Base-by-base conservation (phyloP, 345 rosid genomes). In the Noccaea caerulescens region DNA sequence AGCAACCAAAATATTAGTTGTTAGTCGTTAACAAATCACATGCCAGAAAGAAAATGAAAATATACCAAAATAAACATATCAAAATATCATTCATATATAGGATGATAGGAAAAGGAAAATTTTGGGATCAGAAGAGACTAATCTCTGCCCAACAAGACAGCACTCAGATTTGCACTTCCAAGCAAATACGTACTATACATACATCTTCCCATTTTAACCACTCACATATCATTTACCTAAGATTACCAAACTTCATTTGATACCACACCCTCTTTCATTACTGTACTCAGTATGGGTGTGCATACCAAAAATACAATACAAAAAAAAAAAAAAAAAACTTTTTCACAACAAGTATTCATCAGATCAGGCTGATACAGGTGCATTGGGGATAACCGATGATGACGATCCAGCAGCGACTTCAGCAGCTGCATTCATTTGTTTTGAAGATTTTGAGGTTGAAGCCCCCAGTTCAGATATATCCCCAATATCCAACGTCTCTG, bases 401-500 rank as follows among this genome's bases (percentile, higher is more conserved):
- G 91, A 74, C 9, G 89, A 84, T 9, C 84, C 75, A 57, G 34
- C 14, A 38, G 54, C 12, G 4, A 69, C 54, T 69, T 76, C 74
- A 4, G 64, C 12, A 52, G 52, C 43, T 38, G 77, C 69, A 6
- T 80, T 76, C 88, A 83, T 92, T 76, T 68, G 80, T 71, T 82
- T 87, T 62, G 78, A 65, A 53, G 82, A 49, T 23, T 79, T 57
- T 25, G 82, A 83, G 0, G 78, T 77, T 43, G 85, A 71, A 54
- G 85, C 45, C 38, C 76, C 79, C 0, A 80, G 36, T 56, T 83
- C 87, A 12, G 83, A 60, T 4, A 87, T 78, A 69, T 93, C 97
- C 7, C 92, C 92, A 49, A 88, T 84, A 77, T 91, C 98, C 78
- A 91, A 71, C 4, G 85, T 77, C 68, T 91, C 97, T 1, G 94